Conservation (phyloP, 2,329 filamentous ascomycete species). For the Xylaria arbuscula region DNA sequence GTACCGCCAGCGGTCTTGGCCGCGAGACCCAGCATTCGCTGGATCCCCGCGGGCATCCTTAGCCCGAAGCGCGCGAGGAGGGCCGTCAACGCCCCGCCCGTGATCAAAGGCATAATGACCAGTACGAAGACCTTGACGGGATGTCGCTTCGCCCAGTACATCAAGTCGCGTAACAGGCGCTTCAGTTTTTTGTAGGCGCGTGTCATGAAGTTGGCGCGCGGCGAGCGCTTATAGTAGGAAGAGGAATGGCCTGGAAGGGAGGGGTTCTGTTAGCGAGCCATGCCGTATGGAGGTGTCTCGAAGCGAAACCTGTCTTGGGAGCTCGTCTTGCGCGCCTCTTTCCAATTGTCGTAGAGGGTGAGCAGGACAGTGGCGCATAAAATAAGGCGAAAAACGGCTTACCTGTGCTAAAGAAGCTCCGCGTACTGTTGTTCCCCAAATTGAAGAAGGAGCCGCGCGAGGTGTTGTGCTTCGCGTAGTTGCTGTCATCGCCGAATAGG, state of each 20-base stretch:
- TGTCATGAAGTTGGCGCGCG: constrained; percentile 81
- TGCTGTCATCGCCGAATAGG: constrained; percentile 41
- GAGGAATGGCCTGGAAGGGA: constrained; percentile 64
- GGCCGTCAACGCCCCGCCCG: constrained; percentile 82
- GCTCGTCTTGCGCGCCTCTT: neutral
- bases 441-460: constrained; percentile 48
- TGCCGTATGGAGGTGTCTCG: neutral
- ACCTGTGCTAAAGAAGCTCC: constrained; percentile 51
- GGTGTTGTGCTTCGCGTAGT: constrained; percentile 44
- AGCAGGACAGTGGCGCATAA: neutral
- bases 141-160: constrained; percentile 83
- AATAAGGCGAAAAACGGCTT: constrained; percentile 26
- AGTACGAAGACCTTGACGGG: constrained; percentile 89
- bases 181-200: constrained; percentile 80
- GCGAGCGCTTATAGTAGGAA: constrained; percentile 82
- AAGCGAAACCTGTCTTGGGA: neutral
- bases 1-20: constrained; percentile 61
- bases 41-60: constrained; percentile 73
- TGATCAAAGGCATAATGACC: constrained; percentile 87
- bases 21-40: constrained; percentile 67
- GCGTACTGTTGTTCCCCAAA: constrained; percentile 48
- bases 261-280: constrained; percentile 19
- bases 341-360: neutral
- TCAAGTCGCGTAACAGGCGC: constrained; percentile 81
- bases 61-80: constrained; percentile 84